phyloP scores from a whole-genome alignment of 345 rosid species.

The Lepidium africanum region DNA sequence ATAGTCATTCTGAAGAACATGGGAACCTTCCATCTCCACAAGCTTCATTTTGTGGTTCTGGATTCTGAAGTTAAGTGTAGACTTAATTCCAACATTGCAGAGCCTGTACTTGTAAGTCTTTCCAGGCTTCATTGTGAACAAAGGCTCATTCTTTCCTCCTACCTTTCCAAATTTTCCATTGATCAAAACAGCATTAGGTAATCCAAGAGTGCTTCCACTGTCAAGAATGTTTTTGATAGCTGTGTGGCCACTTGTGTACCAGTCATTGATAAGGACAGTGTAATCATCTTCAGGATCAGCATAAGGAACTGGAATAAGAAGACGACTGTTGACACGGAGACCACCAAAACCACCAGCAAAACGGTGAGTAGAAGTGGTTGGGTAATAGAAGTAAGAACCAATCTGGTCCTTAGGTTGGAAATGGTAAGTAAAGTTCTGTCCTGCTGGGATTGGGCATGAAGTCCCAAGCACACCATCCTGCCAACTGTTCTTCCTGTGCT shows the following conservation, averaged over 20 bases:
- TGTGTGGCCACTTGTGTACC: conserved; percentile 46
- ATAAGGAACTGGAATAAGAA: conserved; percentile 60
- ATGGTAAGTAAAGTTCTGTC: conserved; percentile 61
- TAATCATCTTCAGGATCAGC: conserved; percentile 53
- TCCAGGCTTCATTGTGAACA: conserved; percentile 58
- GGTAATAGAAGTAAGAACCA: conserved; percentile 62
- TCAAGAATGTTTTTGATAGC: conserved; percentile 38
- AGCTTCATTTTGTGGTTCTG: conserved; percentile 60
- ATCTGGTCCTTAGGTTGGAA: conserved; percentile 90
- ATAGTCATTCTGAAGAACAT: conserved; percentile 42
- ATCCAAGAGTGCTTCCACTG: conserved; percentile 39
- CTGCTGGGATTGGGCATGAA: conserved; percentile 57
- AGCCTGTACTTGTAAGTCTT: conserved; percentile 52
- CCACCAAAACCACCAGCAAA: conserved; percentile 70
- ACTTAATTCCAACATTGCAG: conserved; percentile 51
- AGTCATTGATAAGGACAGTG: conserved; percentile 44
- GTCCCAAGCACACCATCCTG: conserved; percentile 62
- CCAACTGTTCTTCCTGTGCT: conserved; percentile 79
- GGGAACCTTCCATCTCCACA: conserved; percentile 69
- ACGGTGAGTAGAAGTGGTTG: conserved; percentile 44
- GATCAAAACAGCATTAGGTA: conserved; percentile 48
- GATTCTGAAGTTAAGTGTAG: conserved; percentile 49
- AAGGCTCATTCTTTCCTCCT: conserved; percentile 28
- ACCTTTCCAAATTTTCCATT: conserved; percentile 41
- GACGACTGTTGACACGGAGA: conserved; percentile 54